Evolutionary conservation across 495 filamentous ascomycete genomes (phyloP), one percentile per base, ranked within the genome.

Genomic region (Hypoxylon crocopeplum): DNA sequence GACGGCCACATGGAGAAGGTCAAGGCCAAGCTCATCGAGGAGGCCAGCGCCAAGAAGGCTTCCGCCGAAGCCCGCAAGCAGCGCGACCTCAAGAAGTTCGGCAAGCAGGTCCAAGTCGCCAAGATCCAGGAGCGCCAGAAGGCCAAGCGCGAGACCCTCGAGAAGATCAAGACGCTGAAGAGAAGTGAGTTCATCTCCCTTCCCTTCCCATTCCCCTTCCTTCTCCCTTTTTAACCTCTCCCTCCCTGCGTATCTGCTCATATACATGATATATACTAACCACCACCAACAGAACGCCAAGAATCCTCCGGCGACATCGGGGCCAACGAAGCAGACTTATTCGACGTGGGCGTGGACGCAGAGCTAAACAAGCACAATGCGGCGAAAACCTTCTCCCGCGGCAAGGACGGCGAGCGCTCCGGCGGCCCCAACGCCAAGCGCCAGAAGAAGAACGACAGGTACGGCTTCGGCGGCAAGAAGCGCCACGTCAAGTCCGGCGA

Each of bases 1-100:
- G 95, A 98, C 76, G 93, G 95, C 79, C 95, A 96, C 70, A 98
- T 98, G 94, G 88, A 89, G 64, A 88, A 87, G 79, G 91, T 98
- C 73, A 95, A 94, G 82, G 84, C 86, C 72, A 96, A 95, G 82
- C 78, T 98, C 67, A 82, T 93, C 55, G 93, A 97, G 60, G 92
- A 93, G 72, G 94, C 93, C 7, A 90, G 93, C 24, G 77, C 81
- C 44, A 96, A 94, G 82, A 97, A 96, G 82, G 93, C 95, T 1
- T 83, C 91, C 5, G 86, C 88, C 15, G 94, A 98, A 73, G 94
- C 94, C 20, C 84, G 91, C 70, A 89, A 89, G 77, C 92, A 90
- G 80, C 81, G 94, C 54, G 94, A 98, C 76, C 79, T 97, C 61
- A 98, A 96, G 87, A 98, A 97, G 77, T 98, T 98, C 76, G 94